phyloP scores from a whole-genome alignment of 2,329 filamentous ascomycete genomes.

The Chaetomium globosum region DNA sequence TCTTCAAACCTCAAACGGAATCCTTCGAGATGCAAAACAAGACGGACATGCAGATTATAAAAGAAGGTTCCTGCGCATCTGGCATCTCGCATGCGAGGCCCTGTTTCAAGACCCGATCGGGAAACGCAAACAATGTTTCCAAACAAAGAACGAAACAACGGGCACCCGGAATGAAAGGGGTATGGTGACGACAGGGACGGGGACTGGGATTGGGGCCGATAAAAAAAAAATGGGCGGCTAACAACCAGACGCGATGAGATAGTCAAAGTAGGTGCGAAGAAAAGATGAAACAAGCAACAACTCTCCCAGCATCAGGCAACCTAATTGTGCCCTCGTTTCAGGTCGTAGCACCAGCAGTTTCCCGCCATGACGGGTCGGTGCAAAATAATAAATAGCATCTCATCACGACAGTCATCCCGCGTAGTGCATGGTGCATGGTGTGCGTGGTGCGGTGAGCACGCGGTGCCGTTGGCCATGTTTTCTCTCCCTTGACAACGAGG shows the following conservation, averaged over 20 bases:
- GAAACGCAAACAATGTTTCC: conserved; percentile 20
- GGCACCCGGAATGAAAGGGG: conserved; percentile 14
- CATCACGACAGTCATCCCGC: neutral
- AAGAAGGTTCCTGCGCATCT: conserved; percentile 12
- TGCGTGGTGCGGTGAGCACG: conserved; percentile 2
- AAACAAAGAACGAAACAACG: conserved; percentile 26
- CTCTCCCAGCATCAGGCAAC: neutral
- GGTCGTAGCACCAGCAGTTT: conserved; percentile 2
- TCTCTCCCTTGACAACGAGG: neutral
- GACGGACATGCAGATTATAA: conserved; percentile 20
- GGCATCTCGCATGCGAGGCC: conserved; percentile 6
- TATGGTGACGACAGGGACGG: neutral
- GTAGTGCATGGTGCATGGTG: neutral
- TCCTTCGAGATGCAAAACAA: conserved; percentile 3
- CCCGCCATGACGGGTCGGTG: conserved; percentile 13
- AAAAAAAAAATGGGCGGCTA: conserved; percentile 32
- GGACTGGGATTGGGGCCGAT: conserved; percentile 2
- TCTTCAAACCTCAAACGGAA: conserved; percentile 13
- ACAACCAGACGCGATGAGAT: conserved; percentile 12
- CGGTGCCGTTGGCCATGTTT: conserved; percentile 8
- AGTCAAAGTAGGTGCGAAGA: neutral
- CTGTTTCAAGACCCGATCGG: conserved; percentile 23
- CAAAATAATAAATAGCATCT: conserved; percentile 20
- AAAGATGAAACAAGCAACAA: conserved; percentile 21
- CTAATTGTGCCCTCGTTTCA: conserved; percentile 20